A percentile compares a stretch with the other conserved stretches of the same genome.
phyloP scores from a whole-genome alignment of 306 rosid genomes.

The Purshia tridentata region DNA sequence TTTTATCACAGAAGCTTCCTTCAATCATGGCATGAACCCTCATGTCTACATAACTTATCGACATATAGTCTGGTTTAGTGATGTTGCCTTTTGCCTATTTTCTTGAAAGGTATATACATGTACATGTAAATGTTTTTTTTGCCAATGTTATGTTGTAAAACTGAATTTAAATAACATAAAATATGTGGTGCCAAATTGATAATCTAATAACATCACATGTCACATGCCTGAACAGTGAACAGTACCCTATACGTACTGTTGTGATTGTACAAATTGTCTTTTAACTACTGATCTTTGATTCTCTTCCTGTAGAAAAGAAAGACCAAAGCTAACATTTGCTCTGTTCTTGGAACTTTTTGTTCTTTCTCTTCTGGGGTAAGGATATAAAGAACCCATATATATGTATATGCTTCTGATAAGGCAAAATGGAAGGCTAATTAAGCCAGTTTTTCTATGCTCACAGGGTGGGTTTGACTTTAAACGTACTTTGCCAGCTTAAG shows the following conservation, averaged over 20 bases:
- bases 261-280: neutral
- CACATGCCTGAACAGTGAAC: neutral
- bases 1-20: constrained; percentile 65
- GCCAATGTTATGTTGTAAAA: too few relatives aligned
- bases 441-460: constrained; percentile 7
- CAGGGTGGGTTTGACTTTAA: constrained; percentile 60
- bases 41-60: constrained; percentile 70
- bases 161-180: too few relatives aligned
- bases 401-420: neutral
- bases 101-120: constrained; percentile 53
- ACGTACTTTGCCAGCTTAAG: constrained; percentile 73
- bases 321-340: constrained; percentile 63
- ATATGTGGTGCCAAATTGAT: too few relatives aligned
- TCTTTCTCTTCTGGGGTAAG: constrained; percentile 75
- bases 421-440: neutral
- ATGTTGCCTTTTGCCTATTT: constrained; percentile 75
- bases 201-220: neutral
- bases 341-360: constrained; percentile 62
- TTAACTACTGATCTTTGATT: constrained; percentile 2
- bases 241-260: neutral
- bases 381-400: neutral
- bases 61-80: constrained; percentile 42
- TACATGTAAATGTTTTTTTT: neutral
- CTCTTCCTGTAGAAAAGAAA: constrained; percentile 42
- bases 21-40: constrained; percentile 93